phyloP scores from a whole-genome alignment of 805 yeast species.

The Aciculoconidium aculeatum region DNA sequence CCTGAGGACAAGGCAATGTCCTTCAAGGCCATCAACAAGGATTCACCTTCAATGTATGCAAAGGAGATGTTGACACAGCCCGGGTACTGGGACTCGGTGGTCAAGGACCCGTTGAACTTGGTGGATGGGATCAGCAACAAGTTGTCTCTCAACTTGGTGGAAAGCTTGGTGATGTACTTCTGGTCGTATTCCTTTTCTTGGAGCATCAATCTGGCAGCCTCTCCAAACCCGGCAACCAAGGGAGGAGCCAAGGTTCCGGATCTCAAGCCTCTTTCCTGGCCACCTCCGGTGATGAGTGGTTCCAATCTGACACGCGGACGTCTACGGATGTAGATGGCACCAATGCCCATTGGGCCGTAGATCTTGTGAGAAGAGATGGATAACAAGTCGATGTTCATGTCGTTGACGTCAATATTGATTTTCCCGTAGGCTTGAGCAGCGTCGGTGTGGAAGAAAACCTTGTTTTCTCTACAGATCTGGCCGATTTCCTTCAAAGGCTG shows the following conservation, averaged over 20 bases:
- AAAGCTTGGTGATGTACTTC: slow-evolving; percentile 61
- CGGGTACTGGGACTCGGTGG: slow-evolving; percentile 47
- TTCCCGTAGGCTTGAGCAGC: slow-evolving; percentile 98
- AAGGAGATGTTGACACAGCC: slow-evolving; percentile 97
- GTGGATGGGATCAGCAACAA: slow-evolving; percentile 83
- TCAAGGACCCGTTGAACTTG: slow-evolving; percentile 78
- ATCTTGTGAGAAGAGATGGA: slow-evolving; percentile 94
- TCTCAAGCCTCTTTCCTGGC: slow-evolving; percentile 97
- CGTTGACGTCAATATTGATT: slow-evolving; percentile 86
- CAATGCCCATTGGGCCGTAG: slow-evolving; percentile 97
- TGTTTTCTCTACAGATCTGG: slow-evolving; percentile 71
- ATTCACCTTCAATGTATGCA: slow-evolving; percentile 97
- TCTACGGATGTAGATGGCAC: slow-evolving; percentile 92
- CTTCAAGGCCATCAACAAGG: slow-evolving; percentile 92
- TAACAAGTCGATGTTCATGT: slow-evolving; percentile 86
- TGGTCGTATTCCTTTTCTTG: slow-evolving; percentile 71
- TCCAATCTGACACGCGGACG: slow-evolving; percentile 97
- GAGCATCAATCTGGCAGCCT: slow-evolving; percentile 82
- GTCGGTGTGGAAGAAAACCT: slow-evolving; percentile 95
- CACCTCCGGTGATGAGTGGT: slow-evolving; percentile 95
- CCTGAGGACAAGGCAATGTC: slow-evolving; percentile 96
- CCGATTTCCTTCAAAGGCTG: slow-evolving; percentile 97
- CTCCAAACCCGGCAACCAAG: slow-evolving; percentile 91
- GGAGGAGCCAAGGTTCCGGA: slow-evolving; percentile 98
- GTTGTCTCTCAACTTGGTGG: slow-evolving; percentile 67